Base-by-base conservation (phyloP, 495 filamentous ascomycete species). In the Cetradonia linearis region DNA sequence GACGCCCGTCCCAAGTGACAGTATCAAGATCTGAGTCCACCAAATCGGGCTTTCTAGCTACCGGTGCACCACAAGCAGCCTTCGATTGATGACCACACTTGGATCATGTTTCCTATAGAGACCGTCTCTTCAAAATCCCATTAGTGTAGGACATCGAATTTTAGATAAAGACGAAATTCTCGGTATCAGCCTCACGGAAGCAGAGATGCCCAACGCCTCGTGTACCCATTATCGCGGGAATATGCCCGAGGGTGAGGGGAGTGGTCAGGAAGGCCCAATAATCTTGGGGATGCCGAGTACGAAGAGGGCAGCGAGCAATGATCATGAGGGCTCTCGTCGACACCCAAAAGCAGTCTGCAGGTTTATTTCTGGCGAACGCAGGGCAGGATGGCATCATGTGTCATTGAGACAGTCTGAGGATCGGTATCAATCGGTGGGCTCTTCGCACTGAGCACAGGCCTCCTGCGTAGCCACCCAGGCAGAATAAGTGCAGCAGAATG, bases 21-120 rank as follows among this genome's bases (percentile, higher is more conserved):
- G 16, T 27, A 16, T 50, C 25, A 6, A 34, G 20, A 18, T 34
- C 25, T 59, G 25, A 31, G 20, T 28, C 44, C 47, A 37, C 31
- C 5, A 10, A 1, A 11, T 59, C 46, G 31, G 33, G 14, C n/a
- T 14, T 31, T 10, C n/a, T 14, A 31, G 33, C 20, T 16, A 28
- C 36, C 36, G 25, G 23, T 20, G 25, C 34, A 42, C 36, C 23
- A 25, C 28, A 28, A 30, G 31, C 64, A 86, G 77, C 76, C 79
- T 87, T 54, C 81, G 83, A 34, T 69, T 88, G 30, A 70, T 85
- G 59, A 73, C 78, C 58, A 74, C 85, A 53, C 80, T 84, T 16
- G 73, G 84, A 52, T 74, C 73, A 66, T 88, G 88, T 72, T 46
- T 81, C 60, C 70, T 89, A 18, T 61, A 89, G n/a, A 78, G 86